Base-by-base conservation (phyloP, 129 eudicot genomes). In the Escallonia herrerae region DNA sequence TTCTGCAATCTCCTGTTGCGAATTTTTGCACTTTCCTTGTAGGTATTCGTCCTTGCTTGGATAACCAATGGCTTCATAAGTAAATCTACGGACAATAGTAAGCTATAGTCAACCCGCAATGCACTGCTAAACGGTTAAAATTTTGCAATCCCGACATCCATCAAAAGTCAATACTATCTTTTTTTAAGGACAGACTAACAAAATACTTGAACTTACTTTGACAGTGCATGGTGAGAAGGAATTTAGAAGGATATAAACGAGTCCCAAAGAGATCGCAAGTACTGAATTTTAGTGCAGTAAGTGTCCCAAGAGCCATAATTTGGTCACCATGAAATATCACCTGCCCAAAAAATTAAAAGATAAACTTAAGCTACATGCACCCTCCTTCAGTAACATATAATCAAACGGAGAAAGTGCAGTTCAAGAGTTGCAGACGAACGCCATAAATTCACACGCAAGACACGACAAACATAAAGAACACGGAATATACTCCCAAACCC, bases 21-120 rank as follows among this genome's bases (percentile, higher is more conserved):
- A 42, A 81, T 83, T 81, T 89, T 85, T 9, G 94, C 80, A 72
- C 79, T 89, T 73, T 85, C 94, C 6, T 79, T 81, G 40, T 80
- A 57, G 11, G 80, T 72, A 62, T 79, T 78, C 56, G 71, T 82
- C 72, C 80, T 78, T 53, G 96, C 90, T 78, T 78, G 77, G 58
- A 80, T 69, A 47, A 74, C 73, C 76, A 84, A 74, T 68, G 84
- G 85, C 78, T 74, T 85, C 80, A 75, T 48, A 64, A 14, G 58
- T 56, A 63, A 9, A 55, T 70, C 78, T 63, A 40, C 33, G 65
- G 62, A 46, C 4, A 54, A 42, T 51, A 64, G 55, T 58, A 39
- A 3, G 33, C 47, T 38, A 53, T 7, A 60, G 47, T 48, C 13
- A 11, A 53, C 15, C 7, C 13, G 33, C 14, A 53, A n/a, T 14